A percentile compares a stretch with the other conserved stretches of the same genome.
phyloP scores from a whole-genome alignment of 441 rosid genomes.

The Mallotus repandus region DNA sequence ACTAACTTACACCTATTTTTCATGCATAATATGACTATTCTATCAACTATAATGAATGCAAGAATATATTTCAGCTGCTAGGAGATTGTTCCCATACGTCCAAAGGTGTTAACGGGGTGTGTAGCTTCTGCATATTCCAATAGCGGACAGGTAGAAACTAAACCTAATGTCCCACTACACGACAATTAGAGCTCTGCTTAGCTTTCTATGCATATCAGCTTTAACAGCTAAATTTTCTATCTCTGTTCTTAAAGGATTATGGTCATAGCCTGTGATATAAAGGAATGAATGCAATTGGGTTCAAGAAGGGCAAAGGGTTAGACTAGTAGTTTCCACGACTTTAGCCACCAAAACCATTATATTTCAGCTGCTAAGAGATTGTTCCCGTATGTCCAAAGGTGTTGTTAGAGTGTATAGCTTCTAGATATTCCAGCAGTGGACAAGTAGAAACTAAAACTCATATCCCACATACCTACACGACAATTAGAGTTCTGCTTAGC shows the following conservation, averaged over 20 bases:
- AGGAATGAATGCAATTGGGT: slow-evolving; percentile 3
- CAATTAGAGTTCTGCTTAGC: too few species aligned
- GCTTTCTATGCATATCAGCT: slow-evolving; percentile 95
- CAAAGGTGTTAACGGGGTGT: slow-evolving; percentile 87
- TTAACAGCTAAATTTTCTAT: slow-evolving; percentile 42
- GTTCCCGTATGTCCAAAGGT: too few species aligned
- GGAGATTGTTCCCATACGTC: slow-evolving; percentile 85
- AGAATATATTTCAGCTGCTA: slow-evolving; percentile 95
- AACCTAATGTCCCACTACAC: slow-evolving; percentile 85
- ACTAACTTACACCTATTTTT: too few species aligned
- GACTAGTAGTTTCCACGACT: not conserved
- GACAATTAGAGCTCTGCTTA: slow-evolving; percentile 90
- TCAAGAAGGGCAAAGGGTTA: slow-evolving; percentile 13
- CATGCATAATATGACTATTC: slow-evolving; percentile 7
- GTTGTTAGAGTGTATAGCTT: too few species aligned
- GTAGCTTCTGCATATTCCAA: slow-evolving; percentile 90
- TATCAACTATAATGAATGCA: slow-evolving; percentile 27
- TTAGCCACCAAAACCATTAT: not conserved
- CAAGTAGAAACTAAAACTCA: too few species aligned
- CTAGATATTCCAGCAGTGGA: too few species aligned
- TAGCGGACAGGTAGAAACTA: slow-evolving; percentile 97
- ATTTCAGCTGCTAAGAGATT: too few species aligned
- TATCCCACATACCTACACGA: too few species aligned
- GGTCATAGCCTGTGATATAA: not conserved
- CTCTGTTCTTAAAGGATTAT: slow-evolving; percentile 2